phyloP scores from a whole-genome alignment of 2,329 filamentous ascomycete genomes.

The Talaromyces sp. region DNA sequence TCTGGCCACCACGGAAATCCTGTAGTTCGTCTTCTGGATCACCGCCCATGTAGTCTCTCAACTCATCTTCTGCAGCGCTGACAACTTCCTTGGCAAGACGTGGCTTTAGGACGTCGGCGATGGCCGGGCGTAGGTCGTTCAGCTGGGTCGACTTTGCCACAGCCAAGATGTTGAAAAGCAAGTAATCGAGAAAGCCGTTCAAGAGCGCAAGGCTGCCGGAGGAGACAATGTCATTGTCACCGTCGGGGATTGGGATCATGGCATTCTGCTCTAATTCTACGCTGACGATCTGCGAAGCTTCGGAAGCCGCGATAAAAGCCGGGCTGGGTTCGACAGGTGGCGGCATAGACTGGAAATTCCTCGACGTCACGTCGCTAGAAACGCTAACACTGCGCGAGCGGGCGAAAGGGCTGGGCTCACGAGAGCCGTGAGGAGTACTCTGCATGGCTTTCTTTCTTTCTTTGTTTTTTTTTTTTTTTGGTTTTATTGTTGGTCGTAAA shows the following conservation, averaged over 20 bases:
- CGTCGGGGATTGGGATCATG: constrained; percentile 61
- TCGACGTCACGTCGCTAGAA: constrained; percentile 32
- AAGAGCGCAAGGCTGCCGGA: constrained; percentile 69
- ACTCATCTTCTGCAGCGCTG: constrained; percentile 75
- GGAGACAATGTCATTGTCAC: constrained; percentile 69
- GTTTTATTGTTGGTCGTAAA: neutral
- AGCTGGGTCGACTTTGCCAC: constrained; percentile 74
- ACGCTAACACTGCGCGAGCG: constrained; percentile 38
- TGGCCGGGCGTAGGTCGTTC: constrained; percentile 69
- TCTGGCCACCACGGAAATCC: constrained; percentile 50
- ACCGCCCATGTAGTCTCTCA: constrained; percentile 80
- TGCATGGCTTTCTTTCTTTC: neutral
- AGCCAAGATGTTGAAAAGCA: constrained; percentile 86
- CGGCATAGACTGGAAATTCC: constrained; percentile 52
- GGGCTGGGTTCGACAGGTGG: constrained; percentile 71
- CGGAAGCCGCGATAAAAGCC: constrained; percentile 80
- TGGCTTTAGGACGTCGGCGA: constrained; percentile 81
- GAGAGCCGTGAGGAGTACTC: neutral
- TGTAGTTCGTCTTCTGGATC: constrained; percentile 67
- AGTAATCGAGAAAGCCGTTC: constrained; percentile 89
- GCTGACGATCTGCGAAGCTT: constrained; percentile 86
- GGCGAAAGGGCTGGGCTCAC: constrained; percentile 20
- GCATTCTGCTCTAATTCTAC: constrained; percentile 76
- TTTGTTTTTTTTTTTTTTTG: neutral
- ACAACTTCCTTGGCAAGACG: constrained; percentile 83